Evolutionary conservation across 306 rosid genomes (phyloP), one percentile per base, ranked within the genome.

Genomic region (Geum urbanum): DNA sequence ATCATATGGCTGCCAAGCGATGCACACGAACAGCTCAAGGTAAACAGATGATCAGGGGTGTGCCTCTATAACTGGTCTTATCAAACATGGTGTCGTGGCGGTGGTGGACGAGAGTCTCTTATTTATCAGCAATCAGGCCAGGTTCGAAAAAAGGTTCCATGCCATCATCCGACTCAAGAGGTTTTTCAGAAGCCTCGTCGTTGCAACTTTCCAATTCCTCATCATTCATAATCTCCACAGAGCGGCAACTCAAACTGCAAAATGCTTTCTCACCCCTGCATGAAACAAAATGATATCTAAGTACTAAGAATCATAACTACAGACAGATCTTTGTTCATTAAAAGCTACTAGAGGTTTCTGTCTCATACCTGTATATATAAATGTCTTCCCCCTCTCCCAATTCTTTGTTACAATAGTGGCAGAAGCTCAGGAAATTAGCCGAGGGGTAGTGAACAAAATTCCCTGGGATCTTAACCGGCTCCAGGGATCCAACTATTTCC

Each of bases 221-320:
- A 35, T 89, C 95, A 2, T 76, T 83, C 91, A 87, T 69, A 46
- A 92, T 92, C 86, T 80, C 91, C 82, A 68, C 73, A 0, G 83
- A 84, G 1, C 98, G 95, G 82, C 98, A 92, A 46, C 72, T 77
- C 54, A 79, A 66, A 78, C 96, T 92, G 89, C 98, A 92, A 78
- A 92, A 92, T 62, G 96, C 84, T 74, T 86, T 78, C 78, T 92
- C 98, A 35, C 98, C 98, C 80, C 98, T 92, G 86, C 84, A 78
- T 41, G 4, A 78, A 41, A 66, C 51, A 49, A 72, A 77, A 49
- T 2, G 54, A 15, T 57, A 74, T 59, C 55, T 60, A 44, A 50
- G 49, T 61, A 51, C 73, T 41, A 7, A 16, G 73, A 48, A 19
- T 8, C 53, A 61, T 11, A 65, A 56, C 47, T 43, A 66, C 40